These are phyloP conservation scores for Aegilops longissima DNA, from an alignment of 176 grass and related monocot species.

Conservation along the genomic window DNA sequence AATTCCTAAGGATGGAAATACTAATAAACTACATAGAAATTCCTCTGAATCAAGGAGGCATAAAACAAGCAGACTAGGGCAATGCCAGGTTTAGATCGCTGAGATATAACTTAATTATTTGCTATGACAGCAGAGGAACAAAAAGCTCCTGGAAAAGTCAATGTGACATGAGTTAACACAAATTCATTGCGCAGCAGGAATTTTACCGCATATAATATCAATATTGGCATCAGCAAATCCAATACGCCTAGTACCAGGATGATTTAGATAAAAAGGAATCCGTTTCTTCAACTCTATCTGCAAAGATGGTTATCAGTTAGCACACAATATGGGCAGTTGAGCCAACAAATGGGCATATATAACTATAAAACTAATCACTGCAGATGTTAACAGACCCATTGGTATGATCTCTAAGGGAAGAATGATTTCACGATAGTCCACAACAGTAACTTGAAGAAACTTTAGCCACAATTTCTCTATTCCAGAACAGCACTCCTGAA, in stretches of 20 bases:
- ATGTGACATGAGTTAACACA: not conserved
- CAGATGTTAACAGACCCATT: constrained; percentile 28
- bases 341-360: not conserved
- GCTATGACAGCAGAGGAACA: not conserved
- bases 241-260: not conserved
- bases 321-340: not conserved
- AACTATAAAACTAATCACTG: not conserved
- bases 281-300: not conserved
- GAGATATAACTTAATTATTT: not conserved
- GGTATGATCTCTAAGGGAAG: constrained; percentile 12
- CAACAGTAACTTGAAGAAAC: not conserved
- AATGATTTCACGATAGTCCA: constrained; percentile 18
- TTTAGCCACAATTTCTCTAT: constrained; percentile 7
- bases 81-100: not conserved
- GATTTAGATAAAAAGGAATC: not conserved
- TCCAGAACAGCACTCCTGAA: not conserved
- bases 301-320: constrained; percentile 12
- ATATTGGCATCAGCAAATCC: constrained; percentile 1
- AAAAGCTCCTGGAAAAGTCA: not conserved
- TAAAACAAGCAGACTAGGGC: constrained; percentile 1
- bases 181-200: not conserved
- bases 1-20: not conserved
- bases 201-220: constrained; percentile 2
- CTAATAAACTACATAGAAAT: not conserved
- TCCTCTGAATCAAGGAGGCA: not conserved